Percentiles rank a stretch among this genome's conserved stretches.
Evolutionary conservation across 2,329 filamentous ascomycete genomes (phyloP).

Genomic region (Thermomyces lanuginosus): DNA sequence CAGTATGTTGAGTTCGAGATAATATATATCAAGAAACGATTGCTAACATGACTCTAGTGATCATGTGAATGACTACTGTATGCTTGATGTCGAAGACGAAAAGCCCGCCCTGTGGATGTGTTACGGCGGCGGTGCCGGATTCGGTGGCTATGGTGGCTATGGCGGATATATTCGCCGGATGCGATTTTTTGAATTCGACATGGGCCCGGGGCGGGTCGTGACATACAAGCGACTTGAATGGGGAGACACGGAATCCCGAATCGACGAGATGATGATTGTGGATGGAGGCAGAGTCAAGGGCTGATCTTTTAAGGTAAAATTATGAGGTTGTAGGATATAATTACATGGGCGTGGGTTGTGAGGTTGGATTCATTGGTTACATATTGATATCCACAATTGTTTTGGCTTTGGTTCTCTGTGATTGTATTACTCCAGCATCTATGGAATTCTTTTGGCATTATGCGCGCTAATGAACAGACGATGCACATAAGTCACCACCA

Average conservation of each 20-base stretch:
- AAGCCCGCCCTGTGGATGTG: slow-evolving; percentile 86
- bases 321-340: too few relatives aligned
- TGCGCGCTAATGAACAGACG: too few relatives aligned
- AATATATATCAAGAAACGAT: slow-evolving; percentile 1
- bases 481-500: too few relatives aligned
- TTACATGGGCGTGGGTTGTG: too few relatives aligned
- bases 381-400: too few relatives aligned
- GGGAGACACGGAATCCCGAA: slow-evolving; percentile 34
- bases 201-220: slow-evolving; percentile 70
- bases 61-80: slow-evolving; percentile 94
- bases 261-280: slow-evolving; percentile 46
- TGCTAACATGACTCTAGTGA: slow-evolving; percentile 40
- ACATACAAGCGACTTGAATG: slow-evolving; percentile 85
- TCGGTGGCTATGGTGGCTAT: slow-evolving; percentile 91
- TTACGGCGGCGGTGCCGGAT: slow-evolving; percentile 80
- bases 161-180: slow-evolving; percentile 68
- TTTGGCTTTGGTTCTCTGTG: too few relatives aligned
- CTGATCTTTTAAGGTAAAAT: too few relatives aligned
- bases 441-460: too few relatives aligned
- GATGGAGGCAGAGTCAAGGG: slow-evolving; percentile 38
- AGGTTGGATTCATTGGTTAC: too few relatives aligned
- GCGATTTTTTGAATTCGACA: slow-evolving; percentile 82
- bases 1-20: slow-evolving; percentile 44
- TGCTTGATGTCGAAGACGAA: slow-evolving; percentile 43
- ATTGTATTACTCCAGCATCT: too few relatives aligned